Evolutionary conservation across 2,329 filamentous ascomycete genomes (phyloP).

Genomic region (Zymoseptoria ardabiliae): DNA sequence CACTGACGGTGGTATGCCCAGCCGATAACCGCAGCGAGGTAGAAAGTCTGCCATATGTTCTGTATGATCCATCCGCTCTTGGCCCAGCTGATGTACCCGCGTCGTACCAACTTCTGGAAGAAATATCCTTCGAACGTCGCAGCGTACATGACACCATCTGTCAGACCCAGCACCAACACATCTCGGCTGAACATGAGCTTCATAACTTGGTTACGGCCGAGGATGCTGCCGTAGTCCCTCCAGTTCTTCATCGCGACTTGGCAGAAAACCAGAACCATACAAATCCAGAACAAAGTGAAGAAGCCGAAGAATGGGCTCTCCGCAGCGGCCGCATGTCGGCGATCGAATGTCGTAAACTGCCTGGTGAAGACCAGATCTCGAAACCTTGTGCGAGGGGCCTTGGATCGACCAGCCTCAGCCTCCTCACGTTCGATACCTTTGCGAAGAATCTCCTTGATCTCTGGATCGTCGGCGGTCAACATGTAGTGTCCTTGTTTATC

Average conservation of each 20-base stretch:
- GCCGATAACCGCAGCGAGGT: constrained; percentile 54
- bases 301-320: constrained; percentile 72
- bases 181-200: constrained; percentile 57
- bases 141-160: constrained; percentile 63
- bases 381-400: constrained; percentile 34
- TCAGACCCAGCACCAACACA: constrained; percentile 45
- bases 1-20: constrained; percentile 65
- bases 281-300: constrained; percentile 72
- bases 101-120: constrained; percentile 54
- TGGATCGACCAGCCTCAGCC: constrained; percentile 22
- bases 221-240: constrained; percentile 57
- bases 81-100: constrained; percentile 61
- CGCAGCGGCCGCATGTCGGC: constrained; percentile 56
- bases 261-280: constrained; percentile 57
- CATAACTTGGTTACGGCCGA: constrained; percentile 67
- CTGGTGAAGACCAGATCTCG: constrained; percentile 62
- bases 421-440: constrained; percentile 39
- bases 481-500: constrained; percentile 41
- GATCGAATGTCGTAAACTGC: constrained; percentile 62
- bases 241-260: constrained; percentile 64
- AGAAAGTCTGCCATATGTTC: constrained; percentile 63
- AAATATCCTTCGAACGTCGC: constrained; percentile 58
- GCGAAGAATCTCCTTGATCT: constrained; percentile 41
- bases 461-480: constrained; percentile 44
- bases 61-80: constrained; percentile 65